Conservation (phyloP, 2,329 filamentous ascomycete species). For the Cucurbitaria berberidis region DNA sequence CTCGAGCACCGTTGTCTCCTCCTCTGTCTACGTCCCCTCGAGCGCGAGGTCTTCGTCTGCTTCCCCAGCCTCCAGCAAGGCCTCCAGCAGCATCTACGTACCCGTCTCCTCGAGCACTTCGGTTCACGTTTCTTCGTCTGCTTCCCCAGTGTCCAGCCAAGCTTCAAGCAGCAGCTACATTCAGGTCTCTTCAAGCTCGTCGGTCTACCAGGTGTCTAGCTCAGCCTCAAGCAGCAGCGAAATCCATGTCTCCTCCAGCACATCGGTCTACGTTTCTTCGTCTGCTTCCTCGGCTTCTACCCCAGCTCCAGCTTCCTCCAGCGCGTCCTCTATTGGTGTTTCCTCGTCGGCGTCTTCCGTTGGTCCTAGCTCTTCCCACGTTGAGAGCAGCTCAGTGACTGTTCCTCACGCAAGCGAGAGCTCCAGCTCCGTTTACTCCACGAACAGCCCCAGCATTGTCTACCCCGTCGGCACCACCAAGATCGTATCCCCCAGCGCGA, state of each 20-base stretch:
- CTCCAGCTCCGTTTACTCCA: background rate
- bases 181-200: constrained; percentile 2
- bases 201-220: background rate
- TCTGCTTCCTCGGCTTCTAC: background rate
- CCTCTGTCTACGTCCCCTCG: constrained; percentile 4
- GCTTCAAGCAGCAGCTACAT: background rate
- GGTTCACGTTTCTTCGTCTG: background rate
- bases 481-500: background rate
- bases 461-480: constrained; percentile 10
- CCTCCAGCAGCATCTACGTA: background rate
- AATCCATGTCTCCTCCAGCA: constrained; percentile 4
- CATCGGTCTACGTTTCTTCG: background rate
- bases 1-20: background rate
- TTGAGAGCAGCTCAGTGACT: constrained; percentile 7
- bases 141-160: no score
- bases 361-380: background rate
- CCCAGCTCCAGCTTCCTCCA: background rate
- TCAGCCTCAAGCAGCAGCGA: no score
- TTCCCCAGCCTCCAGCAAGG: background rate
- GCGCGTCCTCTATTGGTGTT: background rate
- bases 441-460: constrained; percentile 11
- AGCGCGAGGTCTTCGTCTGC: constrained; percentile 1
- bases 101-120: background rate
- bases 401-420: background rate
- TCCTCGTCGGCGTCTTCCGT: background rate